Percentiles rank a stretch among this genome's conserved stretches.
Evolutionary conservation across 2,329 filamentous ascomycete species (phyloP).

Genomic region (Nemania abortiva): DNA sequence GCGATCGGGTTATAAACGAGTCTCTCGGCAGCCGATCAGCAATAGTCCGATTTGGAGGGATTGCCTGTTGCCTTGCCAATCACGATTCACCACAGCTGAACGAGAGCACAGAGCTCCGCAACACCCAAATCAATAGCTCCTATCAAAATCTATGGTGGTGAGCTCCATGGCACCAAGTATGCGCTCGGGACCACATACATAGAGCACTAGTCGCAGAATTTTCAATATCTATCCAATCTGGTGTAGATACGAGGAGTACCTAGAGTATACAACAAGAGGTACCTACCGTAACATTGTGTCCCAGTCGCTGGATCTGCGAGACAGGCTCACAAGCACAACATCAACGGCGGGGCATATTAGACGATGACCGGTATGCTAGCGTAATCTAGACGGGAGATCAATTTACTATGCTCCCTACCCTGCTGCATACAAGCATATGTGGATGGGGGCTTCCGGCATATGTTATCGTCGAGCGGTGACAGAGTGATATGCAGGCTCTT

Average conservation of each 20-base stretch:
- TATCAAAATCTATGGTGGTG: conserved; percentile 23
- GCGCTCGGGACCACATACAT: conserved; percentile 25
- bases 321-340: conserved; percentile 27
- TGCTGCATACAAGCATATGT: background rate
- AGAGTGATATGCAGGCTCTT: background rate
- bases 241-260: conserved; percentile 20
- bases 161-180: conserved; percentile 10
- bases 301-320: conserved; percentile 15
- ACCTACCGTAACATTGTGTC: background rate
- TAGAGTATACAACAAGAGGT: background rate
- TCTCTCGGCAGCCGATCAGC: conserved; percentile 11
- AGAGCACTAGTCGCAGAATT: conserved; percentile 37
- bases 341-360: conserved; percentile 25
- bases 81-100: conserved; percentile 13
- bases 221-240: conserved; percentile 38
- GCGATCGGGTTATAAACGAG: conserved; percentile 32
- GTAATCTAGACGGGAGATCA: conserved; percentile 12
- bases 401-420: background rate
- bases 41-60: conserved; percentile 18
- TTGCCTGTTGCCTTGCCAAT: conserved; percentile 30
- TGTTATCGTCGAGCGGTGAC: background rate
- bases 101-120: conserved; percentile 7
- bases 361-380: conserved; percentile 10
- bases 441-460: conserved; percentile 4
- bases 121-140: conserved; percentile 6